phyloP scores from a whole-genome alignment of 2,329 filamentous ascomycete genomes.

The Neocatenulostroma microsporum region DNA sequence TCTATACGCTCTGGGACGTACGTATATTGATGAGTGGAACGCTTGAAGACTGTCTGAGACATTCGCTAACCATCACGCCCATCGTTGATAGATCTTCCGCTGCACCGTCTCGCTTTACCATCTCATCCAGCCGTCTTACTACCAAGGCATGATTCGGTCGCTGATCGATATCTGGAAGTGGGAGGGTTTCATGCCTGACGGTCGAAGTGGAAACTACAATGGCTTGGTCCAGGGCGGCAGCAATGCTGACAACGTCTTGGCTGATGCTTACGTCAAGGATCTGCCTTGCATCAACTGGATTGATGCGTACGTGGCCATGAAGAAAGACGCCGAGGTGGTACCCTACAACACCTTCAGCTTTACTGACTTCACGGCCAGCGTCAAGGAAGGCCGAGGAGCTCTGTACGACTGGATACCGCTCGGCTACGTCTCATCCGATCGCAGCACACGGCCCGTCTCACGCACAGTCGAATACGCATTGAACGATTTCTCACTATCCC shows the following conservation, averaged over 20 bases:
- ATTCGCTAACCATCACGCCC: too few species aligned
- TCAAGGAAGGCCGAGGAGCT: conserved; percentile 37
- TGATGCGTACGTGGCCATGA: conserved; percentile 28
- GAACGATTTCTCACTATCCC: conserved; percentile 37
- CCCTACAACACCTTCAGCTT: conserved; percentile 26
- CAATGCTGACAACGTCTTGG: conserved; percentile 30
- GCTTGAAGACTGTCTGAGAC: too few species aligned
- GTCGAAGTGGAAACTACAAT: conserved; percentile 28
- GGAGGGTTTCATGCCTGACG: conserved; percentile 31
- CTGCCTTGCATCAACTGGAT: conserved; percentile 28
- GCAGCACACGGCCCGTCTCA: conserved; percentile 32
- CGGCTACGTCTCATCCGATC: conserved; percentile 32
- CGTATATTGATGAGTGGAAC: too few species aligned
- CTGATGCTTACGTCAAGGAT: conserved; percentile 30
- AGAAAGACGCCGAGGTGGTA: conserved; percentile 28
- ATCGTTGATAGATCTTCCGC: too few species aligned
- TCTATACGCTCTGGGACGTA: conserved; percentile 63
- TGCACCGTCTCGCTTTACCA: conserved; percentile 59
- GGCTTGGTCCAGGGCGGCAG: conserved; percentile 30
- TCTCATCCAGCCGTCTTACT: conserved; percentile 53
- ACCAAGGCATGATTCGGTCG: conserved; percentile 59
- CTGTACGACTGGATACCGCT: conserved; percentile 38
- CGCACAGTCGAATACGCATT: conserved; percentile 38
- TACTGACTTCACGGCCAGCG: conserved; percentile 26
- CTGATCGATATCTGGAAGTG: conserved; percentile 57